Percentiles rank a stretch among this genome's conserved stretches.
These are phyloP conservation scores for Leccinum arenicola DNA, from an alignment of 768 basidiomycete species.

Conservation along the genomic window DNA sequence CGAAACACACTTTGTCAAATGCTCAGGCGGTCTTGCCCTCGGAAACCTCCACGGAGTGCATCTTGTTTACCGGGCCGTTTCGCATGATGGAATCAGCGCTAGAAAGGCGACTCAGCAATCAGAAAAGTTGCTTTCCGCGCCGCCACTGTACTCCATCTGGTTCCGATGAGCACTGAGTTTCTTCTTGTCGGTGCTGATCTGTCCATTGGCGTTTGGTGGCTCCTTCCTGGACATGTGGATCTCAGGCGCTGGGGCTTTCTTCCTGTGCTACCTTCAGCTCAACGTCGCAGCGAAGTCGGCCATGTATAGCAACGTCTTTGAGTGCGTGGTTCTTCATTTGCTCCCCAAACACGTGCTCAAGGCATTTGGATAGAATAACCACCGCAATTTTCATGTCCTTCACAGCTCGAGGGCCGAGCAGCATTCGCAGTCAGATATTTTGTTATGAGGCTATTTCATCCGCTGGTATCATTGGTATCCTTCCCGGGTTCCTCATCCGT, in stretches of 20 bases:
- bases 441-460: conserved; percentile 93
- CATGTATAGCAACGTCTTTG: conserved; percentile 88
- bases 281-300: conserved; percentile 73
- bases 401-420: conserved; percentile 75
- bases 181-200: conserved; percentile 71
- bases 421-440: conserved; percentile 73
- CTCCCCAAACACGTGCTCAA: conserved; percentile 8
- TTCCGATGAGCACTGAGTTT: conserved; percentile 70
- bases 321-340: conserved; percentile 44
- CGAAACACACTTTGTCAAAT: no score
- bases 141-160: conserved; percentile 60
- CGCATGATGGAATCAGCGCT: no score
- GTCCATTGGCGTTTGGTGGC: conserved; percentile 81
- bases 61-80: no score
- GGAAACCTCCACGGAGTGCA: no score
- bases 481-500: conserved; percentile 88
- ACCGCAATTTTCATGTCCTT: conserved; percentile 82
- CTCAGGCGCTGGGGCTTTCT: conserved; percentile 65
- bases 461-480: conserved; percentile 80
- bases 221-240: conserved; percentile 85
- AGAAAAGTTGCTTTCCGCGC: conserved; percentile 64
- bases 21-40: no score
- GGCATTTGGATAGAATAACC: conserved; percentile 56
- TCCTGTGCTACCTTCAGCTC: conserved; percentile 70
- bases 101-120: no score